Evolutionary conservation across 495 filamentous ascomycete genomes (phyloP), one percentile per base, ranked within the genome.

Genomic region (Penicillium daleae): DNA sequence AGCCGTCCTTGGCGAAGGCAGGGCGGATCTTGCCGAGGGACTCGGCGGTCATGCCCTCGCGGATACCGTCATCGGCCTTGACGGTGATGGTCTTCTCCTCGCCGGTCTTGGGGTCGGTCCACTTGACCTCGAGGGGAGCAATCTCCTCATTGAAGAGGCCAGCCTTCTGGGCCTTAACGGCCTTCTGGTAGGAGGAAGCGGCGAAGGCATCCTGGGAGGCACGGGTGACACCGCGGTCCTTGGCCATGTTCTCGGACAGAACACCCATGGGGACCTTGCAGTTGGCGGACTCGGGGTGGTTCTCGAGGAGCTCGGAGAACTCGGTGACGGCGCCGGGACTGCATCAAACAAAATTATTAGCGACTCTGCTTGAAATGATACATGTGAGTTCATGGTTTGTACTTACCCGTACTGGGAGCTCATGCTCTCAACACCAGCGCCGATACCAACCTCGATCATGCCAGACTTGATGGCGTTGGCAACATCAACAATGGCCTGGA

Each of bases 221-320:
- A 60, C 95, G 89, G 50, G 85, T 69, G 68, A 98, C 86, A 52
- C 83, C 79, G 57, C 86, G 83, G 75, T 93, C 92, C 77, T 91
- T 89, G 57, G 95, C 95, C 95, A 99, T 97, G 67, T 93, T 70
- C 80, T 99, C 95, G 56, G 92, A 96, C 35, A 98, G 84, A 2
- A 92, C 85, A 64, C 96, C 96, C 95, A 99, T 99, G 70, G 94
- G 90, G 10, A 99, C 95, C 82, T 96, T 97, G 86, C 95, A 99
- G 83, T 97, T 94, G 69, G 88, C 90, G 40, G 94, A 86, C 75
- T 95, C 89, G 59, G 85, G 83, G 80, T 96, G 85, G 63, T 79
- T 85, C 71, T 97, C 91, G 50, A 99, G 87, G 60, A 97, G 87
- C 15, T 96, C 92, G 26, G 90, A 94, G 86, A 99, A 97, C 75